Evolutionary conservation across 108 stramenopile genomes (phyloP), one percentile per base, ranked within the genome.

Genomic region (Aurantiochytrium sp.): DNA sequence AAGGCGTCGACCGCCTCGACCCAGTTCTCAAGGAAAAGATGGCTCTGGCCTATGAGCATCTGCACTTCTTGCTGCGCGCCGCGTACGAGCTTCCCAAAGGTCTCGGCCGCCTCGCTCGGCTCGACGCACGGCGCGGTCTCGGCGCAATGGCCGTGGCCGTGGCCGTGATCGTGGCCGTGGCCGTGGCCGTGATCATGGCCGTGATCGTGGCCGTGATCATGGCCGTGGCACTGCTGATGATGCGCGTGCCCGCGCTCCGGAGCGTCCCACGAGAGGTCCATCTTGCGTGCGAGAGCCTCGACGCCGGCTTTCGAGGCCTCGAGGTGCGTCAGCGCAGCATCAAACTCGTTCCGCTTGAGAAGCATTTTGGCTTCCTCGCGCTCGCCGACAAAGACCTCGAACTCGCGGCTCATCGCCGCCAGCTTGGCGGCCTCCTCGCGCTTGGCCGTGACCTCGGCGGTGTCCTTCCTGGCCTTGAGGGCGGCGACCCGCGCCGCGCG

Each of bases 1-100:
- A 81, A 81, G 17, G 45, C 73, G 39, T 81, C 73, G 17, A 48
- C 73, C 50, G 73, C 73, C 27, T 48, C 73, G 12, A 81, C 73
- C 73, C 73, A 81, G 3, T 81, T 48, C 45, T 81, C 42, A 17
- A 81, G 39, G 45, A 48, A 41, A 6, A 81, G 45, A 48, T 81
- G 39, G 12, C 42, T 48, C 45, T 81, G 39, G 3, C 73, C 73
- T 15, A 81, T 27, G 45, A 48, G 45, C 73, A 81, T 41, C 12
- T 48, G 36, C 21, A 48, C 30, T 0, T 81, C 73, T 48, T 81
- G 39, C 24, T 81, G 42, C 36, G 73, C 39, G 8, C 59, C 34
- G 0, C 59, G 27, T 27, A 65, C 59, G 19, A 65, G 59, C 0
- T 27, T 15, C 34, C 15, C 27, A 34, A 65, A 65, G 34, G 50